Evolutionary conservation across 352 stramenopile species (phyloP).

Genomic region (Phytophthora meadii): DNA sequence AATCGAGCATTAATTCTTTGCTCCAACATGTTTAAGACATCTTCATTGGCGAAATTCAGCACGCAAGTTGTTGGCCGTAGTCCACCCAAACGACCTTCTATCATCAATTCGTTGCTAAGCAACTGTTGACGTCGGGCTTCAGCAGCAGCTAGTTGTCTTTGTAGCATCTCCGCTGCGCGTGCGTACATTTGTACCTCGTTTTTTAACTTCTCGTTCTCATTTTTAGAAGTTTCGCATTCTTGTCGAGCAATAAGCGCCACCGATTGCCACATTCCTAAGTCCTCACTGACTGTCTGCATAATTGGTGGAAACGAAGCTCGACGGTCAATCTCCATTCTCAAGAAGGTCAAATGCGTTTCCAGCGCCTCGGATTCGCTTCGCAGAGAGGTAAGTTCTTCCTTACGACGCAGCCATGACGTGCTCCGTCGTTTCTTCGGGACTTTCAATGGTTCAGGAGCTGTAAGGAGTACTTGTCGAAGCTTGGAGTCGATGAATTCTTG

Average conservation of each 20-base stretch:
- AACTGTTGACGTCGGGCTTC: conserved; percentile 4
- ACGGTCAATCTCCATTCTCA: conserved; percentile 5
- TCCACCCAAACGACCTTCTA: conserved; percentile 16
- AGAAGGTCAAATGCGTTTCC: conserved; percentile 1
- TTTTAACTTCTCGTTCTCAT: conserved; percentile 19
- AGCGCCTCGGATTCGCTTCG: conserved; percentile 18
- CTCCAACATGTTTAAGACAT: conserved; percentile 18
- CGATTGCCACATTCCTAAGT: conserved; percentile 21
- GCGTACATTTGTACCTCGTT: conserved; percentile 7
- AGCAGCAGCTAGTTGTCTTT: conserved; percentile 5
- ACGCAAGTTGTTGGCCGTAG: neutral
- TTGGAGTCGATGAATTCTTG: neutral
- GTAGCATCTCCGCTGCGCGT: conserved; percentile 4
- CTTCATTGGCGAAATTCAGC: conserved; percentile 9
- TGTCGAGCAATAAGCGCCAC: conserved; percentile 18
- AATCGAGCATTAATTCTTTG: conserved; percentile 13
- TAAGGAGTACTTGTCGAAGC: neutral
- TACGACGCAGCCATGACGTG: conserved; percentile 38
- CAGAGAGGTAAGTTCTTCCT: conserved; percentile 25
- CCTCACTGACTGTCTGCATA: neutral
- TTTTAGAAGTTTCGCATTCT: conserved; percentile 7
- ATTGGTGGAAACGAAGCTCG: neutral
- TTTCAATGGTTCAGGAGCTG: neutral
- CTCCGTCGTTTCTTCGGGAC: conserved; percentile 6
- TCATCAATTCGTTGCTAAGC: neutral